Percentiles rank a stretch among this genome's conserved stretches.
These are phyloP conservation scores for Solanum infundibuliforme DNA, from an alignment of 257 asterid genomes.

Conservation along the genomic window DNA sequence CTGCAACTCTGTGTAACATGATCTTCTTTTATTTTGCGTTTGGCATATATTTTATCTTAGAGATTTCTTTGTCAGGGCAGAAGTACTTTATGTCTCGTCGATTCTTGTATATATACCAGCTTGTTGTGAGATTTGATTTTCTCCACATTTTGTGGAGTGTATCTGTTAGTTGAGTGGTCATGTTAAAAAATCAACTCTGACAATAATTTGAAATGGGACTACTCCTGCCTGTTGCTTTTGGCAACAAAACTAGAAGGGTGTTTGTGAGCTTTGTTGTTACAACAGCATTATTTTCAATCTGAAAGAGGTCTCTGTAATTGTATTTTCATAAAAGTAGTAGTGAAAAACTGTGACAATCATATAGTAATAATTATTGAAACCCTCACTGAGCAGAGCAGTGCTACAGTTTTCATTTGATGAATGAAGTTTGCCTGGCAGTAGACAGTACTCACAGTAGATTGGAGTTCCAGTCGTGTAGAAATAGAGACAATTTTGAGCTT, in stretches of 20 bases:
- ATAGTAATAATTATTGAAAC: not conserved
- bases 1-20: not conserved
- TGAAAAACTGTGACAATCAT: not conserved
- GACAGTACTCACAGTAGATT: not conserved
- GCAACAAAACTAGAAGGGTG: not conserved
- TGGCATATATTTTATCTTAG: not conserved
- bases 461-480: not conserved
- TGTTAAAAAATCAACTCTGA: not conserved
- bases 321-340: not conserved
- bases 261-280: not conserved
- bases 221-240: not conserved
- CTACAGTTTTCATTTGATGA: not conserved
- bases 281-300: not conserved
- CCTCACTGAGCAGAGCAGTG: not conserved
- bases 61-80: not conserved
- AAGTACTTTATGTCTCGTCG: not conserved
- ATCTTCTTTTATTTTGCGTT: not conserved
- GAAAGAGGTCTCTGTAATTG: not conserved
- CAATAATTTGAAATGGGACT: not conserved
- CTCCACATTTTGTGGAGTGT: not conserved
- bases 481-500: not conserved
- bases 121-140: not conserved
- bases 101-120: not conserved
- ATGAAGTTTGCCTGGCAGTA: not conserved
- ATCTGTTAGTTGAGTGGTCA: not conserved